Evolutionary conservation across 164 flowering plant genomes (phyloP), one percentile per base, ranked within the genome.

Genomic region (Sedum album): DNA sequence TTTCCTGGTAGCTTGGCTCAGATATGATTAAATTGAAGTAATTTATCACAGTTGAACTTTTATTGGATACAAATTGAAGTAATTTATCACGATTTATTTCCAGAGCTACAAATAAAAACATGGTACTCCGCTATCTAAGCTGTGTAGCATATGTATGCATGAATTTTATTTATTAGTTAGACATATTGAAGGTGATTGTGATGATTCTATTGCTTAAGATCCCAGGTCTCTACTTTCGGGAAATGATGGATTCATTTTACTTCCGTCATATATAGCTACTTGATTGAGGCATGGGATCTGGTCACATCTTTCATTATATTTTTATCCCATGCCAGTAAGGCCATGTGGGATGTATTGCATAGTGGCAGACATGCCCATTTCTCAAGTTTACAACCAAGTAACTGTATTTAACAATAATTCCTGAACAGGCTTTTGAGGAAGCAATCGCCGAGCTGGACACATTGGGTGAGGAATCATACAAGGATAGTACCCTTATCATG

Each of bases 401-500:
- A 35, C 9, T 10, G 36, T 42, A 35, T 30, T 57, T 35, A 11
- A 51, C 42, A 38, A 48, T 46, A 23, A 28, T 55, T 55, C 30
- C 6, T 53, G 8, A 21, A 8, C 70, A 84, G 85, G 84, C 85
- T 72, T 84, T 84, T 53, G 85, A 82, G 74, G 88, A 80, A 69
- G 84, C 85, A 5, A 82, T 84, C 41, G 85, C 84, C 42, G 85
- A 84, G 77, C 73, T 82, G 66, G 85, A 82, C 75, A 82, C 82
- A 18, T 66, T 82, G 74, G 82, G 84, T 21, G 84, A 84, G 66
- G 84, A 82, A 75, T 84, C 85, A 35, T 82, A 82, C 83, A 84
- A 82, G 74, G 88, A 82, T 74, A 84, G 84, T 84, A 86, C 90
- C 66, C 87, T 89, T 55, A 89, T 89, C 76, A 89, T 89, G 91